A percentile compares a stretch with the other conserved stretches of the same genome.
Conservation (phyloP, 2,329 filamentous ascomycete species). For the Ambrosiella cleistominuta region DNA sequence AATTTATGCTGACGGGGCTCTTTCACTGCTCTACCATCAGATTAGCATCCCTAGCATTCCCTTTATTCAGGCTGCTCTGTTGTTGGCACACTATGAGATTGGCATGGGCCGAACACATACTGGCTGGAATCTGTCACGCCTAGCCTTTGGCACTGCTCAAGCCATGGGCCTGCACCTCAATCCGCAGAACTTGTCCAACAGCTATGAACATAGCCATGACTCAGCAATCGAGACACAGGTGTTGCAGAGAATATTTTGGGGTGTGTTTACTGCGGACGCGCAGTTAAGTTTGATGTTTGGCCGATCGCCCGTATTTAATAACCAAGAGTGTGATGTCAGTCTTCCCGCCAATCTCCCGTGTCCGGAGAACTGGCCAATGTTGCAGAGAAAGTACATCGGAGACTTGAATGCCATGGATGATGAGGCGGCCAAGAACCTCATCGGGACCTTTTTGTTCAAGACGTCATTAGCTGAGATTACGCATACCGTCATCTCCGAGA, state of each 20-base stretch:
- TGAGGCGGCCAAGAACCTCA: constrained; percentile 21
- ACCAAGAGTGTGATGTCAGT: constrained; percentile 30
- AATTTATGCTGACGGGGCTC: constrained; percentile 27
- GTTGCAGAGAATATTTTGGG: constrained; percentile 32
- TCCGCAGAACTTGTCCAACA: constrained; percentile 30
- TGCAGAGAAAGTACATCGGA: constrained; percentile 31
- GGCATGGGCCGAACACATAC: constrained; percentile 30
- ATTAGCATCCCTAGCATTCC: constrained; percentile 31
- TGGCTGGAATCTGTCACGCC: constrained; percentile 34
- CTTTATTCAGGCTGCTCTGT: constrained; percentile 26
- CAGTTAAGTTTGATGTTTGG: constrained; percentile 34
- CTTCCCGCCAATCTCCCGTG: constrained; percentile 32
- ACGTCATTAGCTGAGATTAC: constrained; percentile 31
- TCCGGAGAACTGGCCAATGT: constrained; percentile 29
- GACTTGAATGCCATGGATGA: constrained; percentile 29
- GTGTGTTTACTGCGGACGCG: constrained; percentile 32
- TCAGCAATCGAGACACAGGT: constrained; percentile 28
- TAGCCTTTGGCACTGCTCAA: constrained; percentile 33
- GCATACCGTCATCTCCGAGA: constrained; percentile 31
- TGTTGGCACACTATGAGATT: constrained; percentile 30
- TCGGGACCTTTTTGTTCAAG: constrained; percentile 29
- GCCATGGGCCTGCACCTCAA: constrained; percentile 36
- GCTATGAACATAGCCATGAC: constrained; percentile 18
- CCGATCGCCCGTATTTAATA: constrained; percentile 31
- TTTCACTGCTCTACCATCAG: constrained; percentile 26